Evolutionary conservation across 1,284 basidiomycete genomes (phyloP), one percentile per base, ranked within the genome.

Genomic region (Puccinia horiana): DNA sequence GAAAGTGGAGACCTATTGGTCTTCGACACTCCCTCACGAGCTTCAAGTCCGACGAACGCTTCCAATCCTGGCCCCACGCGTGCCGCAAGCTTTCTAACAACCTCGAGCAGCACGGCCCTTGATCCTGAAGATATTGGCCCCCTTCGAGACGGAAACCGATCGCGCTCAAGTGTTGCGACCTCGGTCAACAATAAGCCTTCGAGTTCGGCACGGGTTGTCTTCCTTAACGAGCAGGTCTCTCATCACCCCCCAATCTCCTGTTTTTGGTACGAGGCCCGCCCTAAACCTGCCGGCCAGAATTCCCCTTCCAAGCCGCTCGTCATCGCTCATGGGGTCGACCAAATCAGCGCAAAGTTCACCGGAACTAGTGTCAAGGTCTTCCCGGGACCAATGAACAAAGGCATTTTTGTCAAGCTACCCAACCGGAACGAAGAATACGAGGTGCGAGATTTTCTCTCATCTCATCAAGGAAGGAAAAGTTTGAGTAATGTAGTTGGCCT

Each of bases 171-270:
- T n/a, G n/a, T 69, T 9, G 54, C 40, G n/a, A 74, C 54, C n/a
- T 29, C 42, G 35, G 47, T 74, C 40, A 29, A 61, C 40, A 29
- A 61, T 37, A 73, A 87, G 87, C 87, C 77, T 94, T 96, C 87
- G 93, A 96, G 88, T 96, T 96, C 88, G 91, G 83, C 83, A 18
- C 76, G 86, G 8, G 84, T 86, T 44, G 85, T 85, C 40, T 85
- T 86, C 61, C 58, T 86, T 52, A 86, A 85, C 80, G 86, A 86
- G 86, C 94, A 96, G 88, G 92, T 98, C 61, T 97, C 94, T 12
- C 96, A 99, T 88, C 96, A 99, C 85, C 97, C 96, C 0, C 96
- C 96, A 1, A 91, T 98, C 61, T 97, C 94, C 0, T 92, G 94
- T 0, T 98, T 92, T 86, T 92, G 91, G 84, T 93, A 93, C n/a